A percentile compares a stretch with the other conserved stretches of the same genome.
phyloP scores from a whole-genome alignment of 2,329 filamentous ascomycete species.

The Talaromyces sp. region DNA sequence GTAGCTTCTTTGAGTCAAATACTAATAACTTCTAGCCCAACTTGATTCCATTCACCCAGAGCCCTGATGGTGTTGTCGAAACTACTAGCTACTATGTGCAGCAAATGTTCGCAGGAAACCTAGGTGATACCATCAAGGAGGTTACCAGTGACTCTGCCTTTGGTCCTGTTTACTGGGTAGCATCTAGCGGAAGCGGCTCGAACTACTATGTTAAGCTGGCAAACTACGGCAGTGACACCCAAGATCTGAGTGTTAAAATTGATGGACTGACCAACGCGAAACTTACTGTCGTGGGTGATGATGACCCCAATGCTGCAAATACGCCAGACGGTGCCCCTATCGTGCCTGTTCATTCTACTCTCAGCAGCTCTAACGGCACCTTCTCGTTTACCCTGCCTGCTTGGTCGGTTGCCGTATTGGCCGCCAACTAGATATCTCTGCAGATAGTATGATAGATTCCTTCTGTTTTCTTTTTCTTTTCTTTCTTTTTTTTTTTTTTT shows the following conservation, averaged over 20 bases:
- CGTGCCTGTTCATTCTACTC: slow-evolving; percentile 10
- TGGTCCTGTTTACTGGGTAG: slow-evolving; percentile 34
- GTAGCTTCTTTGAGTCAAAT: slow-evolving; percentile 17
- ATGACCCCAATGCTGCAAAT: slow-evolving; percentile 19
- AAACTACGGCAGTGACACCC: slow-evolving; percentile 23
- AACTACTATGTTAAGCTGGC: slow-evolving; percentile 27
- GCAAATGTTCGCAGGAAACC: slow-evolving; percentile 30
- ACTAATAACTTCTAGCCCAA: slow-evolving; percentile 21
- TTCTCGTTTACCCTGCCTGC: slow-evolving; percentile 23
- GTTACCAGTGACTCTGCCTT: slow-evolving; percentile 24
- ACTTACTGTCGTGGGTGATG: slow-evolving; percentile 21
- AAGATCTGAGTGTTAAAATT: slow-evolving; percentile 26
- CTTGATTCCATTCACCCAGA: slow-evolving; percentile 27
- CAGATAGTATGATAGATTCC: not conserved
- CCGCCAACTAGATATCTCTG: slow-evolving; percentile 4
- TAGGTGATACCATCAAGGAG: slow-evolving; percentile 26
- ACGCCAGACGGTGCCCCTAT: slow-evolving; percentile 15
- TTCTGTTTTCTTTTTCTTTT: not conserved
- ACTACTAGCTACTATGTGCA: slow-evolving; percentile 34
- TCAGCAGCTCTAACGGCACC: slow-evolving; percentile 13
- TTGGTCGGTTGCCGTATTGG: slow-evolving; percentile 25
- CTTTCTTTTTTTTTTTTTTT: no score
- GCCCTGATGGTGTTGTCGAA: slow-evolving; percentile 21
- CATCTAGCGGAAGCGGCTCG: slow-evolving; percentile 19
- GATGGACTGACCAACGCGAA: slow-evolving; percentile 15